A percentile compares a stretch with the other conserved stretches of the same genome.
These are phyloP conservation scores for Trichosporon asahii DNA, from an alignment of 1,284 basidiomycete genomes.

Conservation along the genomic window DNA sequence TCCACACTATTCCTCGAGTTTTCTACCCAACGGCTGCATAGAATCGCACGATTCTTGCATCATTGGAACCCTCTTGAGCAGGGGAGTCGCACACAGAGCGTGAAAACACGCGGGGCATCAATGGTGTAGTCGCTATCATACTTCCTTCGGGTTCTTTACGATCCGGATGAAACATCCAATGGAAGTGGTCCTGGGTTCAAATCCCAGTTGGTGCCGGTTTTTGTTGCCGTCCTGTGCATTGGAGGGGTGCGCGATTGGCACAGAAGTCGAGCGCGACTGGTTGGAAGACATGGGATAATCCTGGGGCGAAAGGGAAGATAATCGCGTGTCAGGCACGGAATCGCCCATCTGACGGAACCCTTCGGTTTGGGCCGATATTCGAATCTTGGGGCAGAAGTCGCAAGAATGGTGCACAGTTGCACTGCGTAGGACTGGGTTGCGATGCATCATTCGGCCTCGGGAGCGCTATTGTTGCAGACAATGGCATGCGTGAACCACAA, in stretches of 20 bases:
- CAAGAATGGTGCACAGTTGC: background rate
- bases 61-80: too few species aligned
- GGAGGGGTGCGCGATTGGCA: too few species aligned
- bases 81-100: too few species aligned
- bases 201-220: slow-evolving; percentile 1
- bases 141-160: slow-evolving; percentile 2
- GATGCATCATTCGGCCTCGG: background rate
- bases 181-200: slow-evolving; percentile 10
- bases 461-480: background rate
- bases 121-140: slow-evolving; percentile 11
- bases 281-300: background rate
- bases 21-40: too few species aligned
- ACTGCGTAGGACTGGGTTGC: too few species aligned
- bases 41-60: too few species aligned
- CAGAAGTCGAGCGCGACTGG: background rate
- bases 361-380: background rate
- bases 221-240: background rate
- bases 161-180: slow-evolving; percentile 6
- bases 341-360: background rate
- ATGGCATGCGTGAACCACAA: background rate
- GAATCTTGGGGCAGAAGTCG: background rate
- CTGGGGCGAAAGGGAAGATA: background rate
- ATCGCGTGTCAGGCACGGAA: background rate
- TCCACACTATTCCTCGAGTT: too few species aligned
- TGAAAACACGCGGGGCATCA: background rate